Conservation (phyloP, 2,329 filamentous ascomycete species). For the Fusarium burgessii region DNA sequence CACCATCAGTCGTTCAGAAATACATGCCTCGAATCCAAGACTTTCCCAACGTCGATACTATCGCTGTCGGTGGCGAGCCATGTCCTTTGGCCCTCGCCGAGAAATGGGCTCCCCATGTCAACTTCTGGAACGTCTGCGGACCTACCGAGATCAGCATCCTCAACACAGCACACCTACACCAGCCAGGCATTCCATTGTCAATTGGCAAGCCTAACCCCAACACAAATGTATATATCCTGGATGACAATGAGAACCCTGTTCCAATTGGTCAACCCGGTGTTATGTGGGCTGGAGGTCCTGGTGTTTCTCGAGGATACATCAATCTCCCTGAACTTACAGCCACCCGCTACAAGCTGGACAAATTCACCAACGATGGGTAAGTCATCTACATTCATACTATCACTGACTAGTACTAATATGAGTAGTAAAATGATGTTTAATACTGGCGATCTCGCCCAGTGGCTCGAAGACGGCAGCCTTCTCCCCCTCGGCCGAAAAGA, state of each 20-base stretch:
- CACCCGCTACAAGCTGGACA: constrained; percentile 23
- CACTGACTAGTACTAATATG: neutral
- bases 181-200: constrained; percentile 5
- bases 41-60: constrained; percentile 30
- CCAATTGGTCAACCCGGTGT: constrained; percentile 61
- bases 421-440: constrained; percentile 51
- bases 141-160: constrained; percentile 37
- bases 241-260: constrained; percentile 59
- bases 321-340: constrained; percentile 16
- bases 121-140: constrained; percentile 35
- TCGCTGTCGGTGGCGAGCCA: constrained; percentile 32
- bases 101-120: constrained; percentile 33
- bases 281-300: constrained; percentile 63
- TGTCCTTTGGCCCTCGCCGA: constrained; percentile 28
- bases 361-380: constrained; percentile 43
- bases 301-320: constrained; percentile 29
- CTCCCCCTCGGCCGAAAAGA: constrained; percentile 35
- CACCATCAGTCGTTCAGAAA: constrained; percentile 31
- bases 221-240: constrained; percentile 64
- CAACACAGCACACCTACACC: constrained; percentile 32
- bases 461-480: constrained; percentile 30
- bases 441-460: constrained; percentile 28
- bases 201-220: constrained; percentile 60
- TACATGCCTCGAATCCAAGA: constrained; percentile 27
- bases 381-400: rapidly evolving